Conservation (phyloP, 2,329 filamentous ascomycete species). For the Botrytis fragariae region DNA sequence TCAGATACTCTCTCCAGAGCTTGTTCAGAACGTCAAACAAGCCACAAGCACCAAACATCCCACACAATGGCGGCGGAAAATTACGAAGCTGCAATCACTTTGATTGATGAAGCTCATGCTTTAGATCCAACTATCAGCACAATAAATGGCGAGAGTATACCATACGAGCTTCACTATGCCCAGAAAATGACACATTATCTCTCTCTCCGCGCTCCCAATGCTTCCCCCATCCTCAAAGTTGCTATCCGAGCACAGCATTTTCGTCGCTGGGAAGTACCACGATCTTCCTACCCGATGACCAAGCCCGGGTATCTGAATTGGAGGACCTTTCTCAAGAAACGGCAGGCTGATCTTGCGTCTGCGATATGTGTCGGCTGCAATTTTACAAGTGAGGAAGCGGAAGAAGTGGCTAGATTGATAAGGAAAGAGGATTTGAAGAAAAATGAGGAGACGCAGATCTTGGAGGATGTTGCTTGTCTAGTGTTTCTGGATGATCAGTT, state of each 20-base stretch:
- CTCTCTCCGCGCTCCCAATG: constrained; percentile 53
- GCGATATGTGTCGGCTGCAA: constrained; percentile 48
- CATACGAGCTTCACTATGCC: constrained; percentile 82
- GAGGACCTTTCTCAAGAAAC: constrained; percentile 70
- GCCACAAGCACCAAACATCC: not conserved
- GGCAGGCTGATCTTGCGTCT: constrained; percentile 62
- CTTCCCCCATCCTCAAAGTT: constrained; percentile 66
- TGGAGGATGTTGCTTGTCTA: constrained; percentile 84
- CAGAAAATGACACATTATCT: constrained; percentile 77
- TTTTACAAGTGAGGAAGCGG: constrained; percentile 50
- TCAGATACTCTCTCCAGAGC: too few relatives aligned
- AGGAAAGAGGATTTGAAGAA: constrained; percentile 71
- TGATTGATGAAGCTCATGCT: constrained; percentile 72
- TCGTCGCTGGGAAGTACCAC: constrained; percentile 77
- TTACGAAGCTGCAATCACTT: constrained; percentile 54
- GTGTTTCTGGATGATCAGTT: constrained; percentile 88
- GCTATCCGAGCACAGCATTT: constrained; percentile 85
- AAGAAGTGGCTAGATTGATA: constrained; percentile 67
- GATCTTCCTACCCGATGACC: constrained; percentile 69
- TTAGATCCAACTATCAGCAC: constrained; percentile 60
- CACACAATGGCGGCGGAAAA: constrained; percentile 21
- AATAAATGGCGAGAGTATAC: constrained; percentile 45
- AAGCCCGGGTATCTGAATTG: constrained; percentile 76
- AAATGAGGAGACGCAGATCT: constrained; percentile 65
- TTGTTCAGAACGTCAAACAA: not conserved